These are phyloP conservation scores for Prosopis cineraria DNA, from an alignment of 306 rosid species.

Conservation along the genomic window DNA sequence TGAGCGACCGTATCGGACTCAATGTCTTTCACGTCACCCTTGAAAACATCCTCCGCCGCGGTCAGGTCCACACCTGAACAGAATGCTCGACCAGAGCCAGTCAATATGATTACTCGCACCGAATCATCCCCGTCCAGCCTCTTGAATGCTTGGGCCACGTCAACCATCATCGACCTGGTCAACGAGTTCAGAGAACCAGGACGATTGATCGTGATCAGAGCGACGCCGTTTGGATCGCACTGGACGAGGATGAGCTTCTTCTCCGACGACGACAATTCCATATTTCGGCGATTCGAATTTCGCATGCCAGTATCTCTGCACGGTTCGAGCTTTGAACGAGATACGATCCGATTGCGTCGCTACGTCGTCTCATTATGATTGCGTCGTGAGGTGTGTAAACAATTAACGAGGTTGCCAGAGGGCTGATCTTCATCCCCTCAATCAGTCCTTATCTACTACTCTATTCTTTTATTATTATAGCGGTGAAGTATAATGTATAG, in stretches of 20 bases:
- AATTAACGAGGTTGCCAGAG: too few species aligned
- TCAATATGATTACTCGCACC: slow-evolving; percentile 65
- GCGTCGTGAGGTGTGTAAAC: neutral
- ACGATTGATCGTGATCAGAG: slow-evolving; percentile 74
- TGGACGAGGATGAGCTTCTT: slow-evolving; percentile 61
- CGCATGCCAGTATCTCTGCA: neutral
- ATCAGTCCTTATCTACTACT: too few species aligned
- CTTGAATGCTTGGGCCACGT: slow-evolving; percentile 73
- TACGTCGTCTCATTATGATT: neutral
- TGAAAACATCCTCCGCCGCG: slow-evolving; percentile 85
- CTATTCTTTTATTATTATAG: too few species aligned
- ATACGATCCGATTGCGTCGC: neutral
- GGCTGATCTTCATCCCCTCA: too few species aligned
- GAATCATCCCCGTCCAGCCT: slow-evolving; percentile 59
- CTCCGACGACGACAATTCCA: slow-evolving; percentile 49
- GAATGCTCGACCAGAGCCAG: slow-evolving; percentile 88
- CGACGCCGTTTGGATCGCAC: slow-evolving; percentile 63
- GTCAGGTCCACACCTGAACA: slow-evolving; percentile 92
- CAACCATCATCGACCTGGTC: slow-evolving; percentile 72
- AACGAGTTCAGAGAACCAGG: slow-evolving; percentile 81
- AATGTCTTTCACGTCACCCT: slow-evolving; percentile 85
- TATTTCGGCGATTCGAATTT: neutral
- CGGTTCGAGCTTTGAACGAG: neutral
- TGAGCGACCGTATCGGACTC: slow-evolving; percentile 74
- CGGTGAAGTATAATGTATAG: too few species aligned